Evolutionary conservation across 1,284 basidiomycete genomes (phyloP).

Genomic region (Naganishia cerealis): DNA sequence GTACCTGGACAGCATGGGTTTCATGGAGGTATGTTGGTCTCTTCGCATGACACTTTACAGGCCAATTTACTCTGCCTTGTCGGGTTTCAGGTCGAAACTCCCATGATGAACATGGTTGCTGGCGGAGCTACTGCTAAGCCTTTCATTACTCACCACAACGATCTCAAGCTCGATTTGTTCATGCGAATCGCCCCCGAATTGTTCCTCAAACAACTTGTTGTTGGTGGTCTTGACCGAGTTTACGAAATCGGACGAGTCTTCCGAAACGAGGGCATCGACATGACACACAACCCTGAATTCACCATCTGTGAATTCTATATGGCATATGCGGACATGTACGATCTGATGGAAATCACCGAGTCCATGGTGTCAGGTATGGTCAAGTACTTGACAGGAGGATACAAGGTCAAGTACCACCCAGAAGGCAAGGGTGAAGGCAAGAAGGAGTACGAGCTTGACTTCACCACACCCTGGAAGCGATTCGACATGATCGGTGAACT

Average conservation of each 20-base stretch:
- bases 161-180: slow-evolving; percentile 94
- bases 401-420: slow-evolving; percentile 84
- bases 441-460: slow-evolving; percentile 76
- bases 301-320: slow-evolving; percentile 99
- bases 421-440: slow-evolving; percentile 76
- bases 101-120: slow-evolving; percentile 95
- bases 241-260: slow-evolving; percentile 99
- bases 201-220: slow-evolving; percentile 96
- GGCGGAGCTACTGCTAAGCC: slow-evolving; percentile 98
- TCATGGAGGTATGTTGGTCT: slow-evolving; percentile 68
- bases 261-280: slow-evolving; percentile 97
- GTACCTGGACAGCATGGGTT: slow-evolving; percentile 87
- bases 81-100: slow-evolving; percentile 74
- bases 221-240: slow-evolving; percentile 94
- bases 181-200: slow-evolving; percentile 97
- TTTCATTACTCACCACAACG: slow-evolving; percentile 98
- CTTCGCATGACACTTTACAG: not conserved
- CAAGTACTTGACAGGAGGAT: slow-evolving; percentile 79
- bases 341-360: slow-evolving; percentile 97
- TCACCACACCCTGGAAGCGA: slow-evolving; percentile 95
- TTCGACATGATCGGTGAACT: slow-evolving; percentile 98
- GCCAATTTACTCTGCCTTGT: not conserved
- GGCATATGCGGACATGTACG: slow-evolving; percentile 99
- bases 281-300: slow-evolving; percentile 97
- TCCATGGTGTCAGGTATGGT: slow-evolving; percentile 87